phyloP scores from a whole-genome alignment of 805 yeast species.

The Grigorovia jiainica region DNA sequence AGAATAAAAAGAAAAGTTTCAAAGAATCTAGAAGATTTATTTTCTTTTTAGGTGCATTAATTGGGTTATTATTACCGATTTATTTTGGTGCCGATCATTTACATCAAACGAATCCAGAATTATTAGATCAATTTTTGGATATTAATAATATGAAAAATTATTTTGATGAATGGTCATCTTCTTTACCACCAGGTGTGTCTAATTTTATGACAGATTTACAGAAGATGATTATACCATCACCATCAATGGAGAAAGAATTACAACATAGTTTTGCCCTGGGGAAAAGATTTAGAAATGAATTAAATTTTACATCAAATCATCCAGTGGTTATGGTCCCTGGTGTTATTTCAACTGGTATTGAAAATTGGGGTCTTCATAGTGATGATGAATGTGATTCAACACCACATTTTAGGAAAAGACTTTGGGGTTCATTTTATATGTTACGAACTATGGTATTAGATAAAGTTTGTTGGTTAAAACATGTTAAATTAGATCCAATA shows the following conservation, averaged over 20 bases:
- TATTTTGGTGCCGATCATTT: slow-evolving; percentile 40
- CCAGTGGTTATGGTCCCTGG: slow-evolving; percentile 95
- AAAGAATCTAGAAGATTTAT: slow-evolving; percentile 48
- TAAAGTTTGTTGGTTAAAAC: slow-evolving; percentile 88
- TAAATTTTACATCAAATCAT: slow-evolving; percentile 44
- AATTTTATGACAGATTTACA: slow-evolving; percentile 49
- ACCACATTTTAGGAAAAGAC: slow-evolving; percentile 76
- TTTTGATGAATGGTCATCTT: slow-evolving; percentile 64
- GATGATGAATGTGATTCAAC: slow-evolving; percentile 73
- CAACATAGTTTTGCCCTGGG: slow-evolving; percentile 90
- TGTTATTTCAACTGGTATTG: slow-evolving; percentile 89
- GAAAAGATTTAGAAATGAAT: slow-evolving; percentile 41
- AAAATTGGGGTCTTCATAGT: slow-evolving; percentile 80
- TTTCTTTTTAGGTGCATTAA: slow-evolving; percentile 59
- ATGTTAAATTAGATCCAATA: slow-evolving; percentile 76
- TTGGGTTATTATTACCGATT: slow-evolving; percentile 59
- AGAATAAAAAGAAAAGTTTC: slow-evolving; percentile 14
- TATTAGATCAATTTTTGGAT: slow-evolving; percentile 40
- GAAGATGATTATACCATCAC: slow-evolving; percentile 10
- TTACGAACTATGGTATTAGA: slow-evolving; percentile 83
- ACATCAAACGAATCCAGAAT: slow-evolving; percentile 17
- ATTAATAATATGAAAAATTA: slow-evolving; percentile 50
- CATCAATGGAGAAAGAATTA: slow-evolving; percentile 61
- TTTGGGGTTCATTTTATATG: slow-evolving; percentile 98
- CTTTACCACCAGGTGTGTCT: slow-evolving; percentile 57